Evolutionary conservation across 176 grass and related monocot genomes (phyloP).

Genomic region (Raddia guianensis): DNA sequence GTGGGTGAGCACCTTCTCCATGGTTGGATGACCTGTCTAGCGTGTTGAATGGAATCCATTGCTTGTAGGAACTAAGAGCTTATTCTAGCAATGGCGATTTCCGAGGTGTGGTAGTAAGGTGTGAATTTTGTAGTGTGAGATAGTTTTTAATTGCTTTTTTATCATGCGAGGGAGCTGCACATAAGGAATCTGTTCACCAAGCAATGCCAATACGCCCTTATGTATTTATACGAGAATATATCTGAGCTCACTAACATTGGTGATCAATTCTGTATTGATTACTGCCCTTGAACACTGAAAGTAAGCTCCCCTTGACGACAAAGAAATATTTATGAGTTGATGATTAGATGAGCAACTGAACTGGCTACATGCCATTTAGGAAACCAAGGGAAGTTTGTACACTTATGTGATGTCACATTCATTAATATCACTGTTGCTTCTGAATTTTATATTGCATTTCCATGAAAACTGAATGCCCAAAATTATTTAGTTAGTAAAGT

Average conservation of each 20-base stretch:
- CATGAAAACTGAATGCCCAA: background rate
- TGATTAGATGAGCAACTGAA: background rate
- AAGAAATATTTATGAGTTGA: background rate
- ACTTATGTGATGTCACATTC: background rate
- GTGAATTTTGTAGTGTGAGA: background rate
- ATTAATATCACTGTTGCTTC: background rate
- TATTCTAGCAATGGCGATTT: background rate
- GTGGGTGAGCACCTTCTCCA: slow-evolving; percentile 56
- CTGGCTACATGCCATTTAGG: background rate
- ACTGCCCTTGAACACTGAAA: too few relatives aligned
- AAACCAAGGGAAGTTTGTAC: background rate
- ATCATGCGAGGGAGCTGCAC: too few relatives aligned
- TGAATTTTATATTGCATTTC: slow-evolving; percentile 7
- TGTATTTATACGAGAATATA: too few relatives aligned
- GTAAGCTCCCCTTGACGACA: background rate
- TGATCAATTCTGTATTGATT: too few relatives aligned
- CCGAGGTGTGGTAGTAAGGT: background rate
- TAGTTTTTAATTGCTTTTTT: background rate
- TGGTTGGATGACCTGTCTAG: background rate
- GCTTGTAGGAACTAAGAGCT: background rate
- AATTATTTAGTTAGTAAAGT: slow-evolving; percentile 10
- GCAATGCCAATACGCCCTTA: too few relatives aligned
- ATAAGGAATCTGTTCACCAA: too few relatives aligned
- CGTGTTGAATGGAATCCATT: background rate
- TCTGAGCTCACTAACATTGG: too few relatives aligned